Evolutionary conservation across 208 protist genomes (phyloP).

Genomic region (Herpetomonas tarakana): DNA sequence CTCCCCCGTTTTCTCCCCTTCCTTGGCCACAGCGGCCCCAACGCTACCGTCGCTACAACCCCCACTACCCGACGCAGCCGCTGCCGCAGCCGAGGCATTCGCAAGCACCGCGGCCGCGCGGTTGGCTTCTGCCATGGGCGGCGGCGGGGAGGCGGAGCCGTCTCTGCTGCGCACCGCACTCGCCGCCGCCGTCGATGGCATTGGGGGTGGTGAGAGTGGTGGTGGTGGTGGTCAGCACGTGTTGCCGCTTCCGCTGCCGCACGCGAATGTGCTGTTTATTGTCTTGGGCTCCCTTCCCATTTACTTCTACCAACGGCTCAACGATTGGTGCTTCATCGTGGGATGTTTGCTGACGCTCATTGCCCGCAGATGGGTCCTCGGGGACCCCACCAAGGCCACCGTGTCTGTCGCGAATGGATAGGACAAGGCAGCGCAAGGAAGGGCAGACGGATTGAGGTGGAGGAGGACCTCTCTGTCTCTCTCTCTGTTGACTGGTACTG

Average conservation of each 20-base stretch:
- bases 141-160: neutral
- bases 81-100: neutral
- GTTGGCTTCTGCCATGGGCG: neutral
- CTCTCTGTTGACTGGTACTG: too few relatives aligned
- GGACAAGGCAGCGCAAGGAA: constrained; percentile 1
- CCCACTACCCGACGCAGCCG: neutral
- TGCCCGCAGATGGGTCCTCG: constrained; percentile 32
- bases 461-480: too few relatives aligned
- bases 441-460: neutral
- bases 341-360: constrained; percentile 31
- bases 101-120: neutral
- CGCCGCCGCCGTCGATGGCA: too few relatives aligned
- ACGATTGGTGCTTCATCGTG: constrained; percentile 62
- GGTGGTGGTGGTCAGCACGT: too few relatives aligned
- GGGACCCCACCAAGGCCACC: constrained; percentile 19
- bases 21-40: neutral
- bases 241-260: constrained; percentile 4
- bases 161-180: neutral
- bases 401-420: constrained; percentile 21
- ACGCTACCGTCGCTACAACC: too few relatives aligned
- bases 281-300: constrained; percentile 46
- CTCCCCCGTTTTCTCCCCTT: constrained; percentile 9
- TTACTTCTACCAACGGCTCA: constrained; percentile 68
- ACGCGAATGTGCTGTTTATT: constrained; percentile 27
- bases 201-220: neutral